Evolutionary conservation across 495 filamentous ascomycete genomes (phyloP).

Genomic region (Tetracladium setigerum): DNA sequence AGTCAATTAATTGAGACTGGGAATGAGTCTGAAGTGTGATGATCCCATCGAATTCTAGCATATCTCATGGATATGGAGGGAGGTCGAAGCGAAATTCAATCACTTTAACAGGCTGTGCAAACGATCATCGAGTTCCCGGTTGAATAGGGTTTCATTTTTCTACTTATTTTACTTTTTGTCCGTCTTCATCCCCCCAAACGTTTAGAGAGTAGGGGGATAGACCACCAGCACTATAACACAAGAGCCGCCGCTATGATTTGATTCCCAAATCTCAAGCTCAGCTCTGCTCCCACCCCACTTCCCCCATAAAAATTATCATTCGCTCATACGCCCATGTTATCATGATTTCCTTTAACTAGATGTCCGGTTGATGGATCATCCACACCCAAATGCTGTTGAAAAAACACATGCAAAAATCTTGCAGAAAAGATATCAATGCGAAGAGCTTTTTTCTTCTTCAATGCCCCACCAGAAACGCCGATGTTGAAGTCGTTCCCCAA

Average conservation of each 20-base stretch:
- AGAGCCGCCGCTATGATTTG: not conserved
- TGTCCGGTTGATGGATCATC: constrained; percentile 40
- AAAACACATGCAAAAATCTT: not conserved
- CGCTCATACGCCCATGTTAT: constrained; percentile 6
- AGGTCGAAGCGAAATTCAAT: too few relatives aligned
- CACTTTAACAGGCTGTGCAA: too few relatives aligned
- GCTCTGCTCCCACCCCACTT: not conserved
- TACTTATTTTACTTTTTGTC: constrained; percentile 10
- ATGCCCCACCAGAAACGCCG: constrained; percentile 36
- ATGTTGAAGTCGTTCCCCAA: constrained; percentile 40
- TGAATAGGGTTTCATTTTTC: constrained; percentile 23
- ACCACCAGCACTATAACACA: not conserved
- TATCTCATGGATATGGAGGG: too few relatives aligned
- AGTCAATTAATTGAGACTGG: too few relatives aligned
- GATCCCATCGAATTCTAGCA: too few relatives aligned
- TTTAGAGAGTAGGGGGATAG: not conserved
- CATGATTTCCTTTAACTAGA: constrained; percentile 4
- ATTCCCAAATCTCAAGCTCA: not conserved
- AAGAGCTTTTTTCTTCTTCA: constrained; percentile 26
- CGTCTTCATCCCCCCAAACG: not conserved
- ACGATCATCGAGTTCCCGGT: constrained; percentile 11
- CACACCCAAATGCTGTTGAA: constrained; percentile 24
- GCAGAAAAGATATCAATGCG: constrained; percentile 25
- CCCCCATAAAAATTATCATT: constrained; percentile 4
- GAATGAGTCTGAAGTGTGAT: too few relatives aligned